phyloP scores from a whole-genome alignment of 2,329 filamentous ascomycete genomes.

The Cytospora leucostoma region DNA sequence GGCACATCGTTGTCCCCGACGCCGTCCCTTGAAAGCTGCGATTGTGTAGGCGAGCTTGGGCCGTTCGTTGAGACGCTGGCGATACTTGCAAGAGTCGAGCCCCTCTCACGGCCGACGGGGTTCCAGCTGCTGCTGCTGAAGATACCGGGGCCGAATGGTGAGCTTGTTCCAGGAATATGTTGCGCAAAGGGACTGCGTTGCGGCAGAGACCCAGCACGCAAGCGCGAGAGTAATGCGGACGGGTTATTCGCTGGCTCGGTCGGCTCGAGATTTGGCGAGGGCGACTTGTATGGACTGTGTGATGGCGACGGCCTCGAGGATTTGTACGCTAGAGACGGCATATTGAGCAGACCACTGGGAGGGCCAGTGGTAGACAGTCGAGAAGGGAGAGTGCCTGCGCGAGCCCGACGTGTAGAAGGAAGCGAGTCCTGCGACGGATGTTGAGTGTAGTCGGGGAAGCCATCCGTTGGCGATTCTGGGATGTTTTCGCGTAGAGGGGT shows the following conservation, averaged over 20 bases:
- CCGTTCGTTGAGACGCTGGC: conserved; percentile 90
- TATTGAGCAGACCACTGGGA: conserved; percentile 58
- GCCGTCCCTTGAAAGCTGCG: conserved; percentile 82
- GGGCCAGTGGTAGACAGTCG: conserved; percentile 79
- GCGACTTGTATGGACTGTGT: conserved; percentile 80
- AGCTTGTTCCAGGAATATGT: conserved; percentile 54
- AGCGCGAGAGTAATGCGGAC: conserved; percentile 76
- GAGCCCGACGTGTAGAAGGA: conserved; percentile 73
- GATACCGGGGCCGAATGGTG: conserved; percentile 84
- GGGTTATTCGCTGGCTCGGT: conserved; percentile 54
- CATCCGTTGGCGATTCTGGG: conserved; percentile 93
- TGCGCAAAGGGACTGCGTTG: conserved; percentile 73
- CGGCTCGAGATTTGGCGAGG: conserved; percentile 56
- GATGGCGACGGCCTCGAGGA: conserved; percentile 84
- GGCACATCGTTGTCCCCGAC: conserved; percentile 83
- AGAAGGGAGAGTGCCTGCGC: conserved; percentile 95
- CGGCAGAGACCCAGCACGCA: conserved; percentile 92
- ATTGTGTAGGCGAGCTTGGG: conserved; percentile 83
- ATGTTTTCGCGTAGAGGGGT: conserved; percentile 97
- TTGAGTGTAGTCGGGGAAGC: conserved; percentile 86
- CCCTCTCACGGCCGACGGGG: conserved; percentile 73
- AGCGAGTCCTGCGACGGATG: conserved; percentile 66
- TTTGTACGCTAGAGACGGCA: conserved; percentile 66
- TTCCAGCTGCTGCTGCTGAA: conserved; percentile 91
- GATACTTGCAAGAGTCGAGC: conserved; percentile 78